Base-by-base conservation (phyloP, 768 basidiomycete genomes). In the Mycena alexandri region DNA sequence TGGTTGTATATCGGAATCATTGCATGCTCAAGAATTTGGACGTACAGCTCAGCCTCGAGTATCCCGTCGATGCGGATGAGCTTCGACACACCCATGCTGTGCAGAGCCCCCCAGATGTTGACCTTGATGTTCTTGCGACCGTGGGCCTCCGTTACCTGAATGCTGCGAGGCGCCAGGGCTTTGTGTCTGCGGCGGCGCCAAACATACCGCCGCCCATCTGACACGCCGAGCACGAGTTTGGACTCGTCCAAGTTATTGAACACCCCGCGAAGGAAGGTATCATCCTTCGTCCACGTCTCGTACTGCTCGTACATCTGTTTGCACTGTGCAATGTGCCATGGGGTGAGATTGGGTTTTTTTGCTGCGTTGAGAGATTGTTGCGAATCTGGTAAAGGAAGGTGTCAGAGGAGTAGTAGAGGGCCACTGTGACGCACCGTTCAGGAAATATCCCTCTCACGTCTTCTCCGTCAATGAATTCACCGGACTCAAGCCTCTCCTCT, bases 191-290 rank as follows among this genome's bases (percentile, higher is more conserved):
- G 43, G 14, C 29, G 61, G 7, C 29, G 43, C 4, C 43, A 43
- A 17, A 53, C 51, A 43, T 54, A 63, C 8, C 53, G 42, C 9
- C 41, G 51, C 9, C 61, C 61, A 46, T 63, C 61, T 24, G 52
- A 63, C 4, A 29, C 52, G 13, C 38, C 61, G 13, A 63, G 52
- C 5, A 53, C 34, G 22, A 62, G 3, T 50, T 62, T 62, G 48
- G 33, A 50, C 50, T 62, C 61, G 38, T 62, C 61, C 24, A 34
- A 63, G 52, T n/a, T 63, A 14, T 54, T 53, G 16, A 63, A 21
- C 36, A 55, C 52, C 3, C 61, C 61, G 12, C 42, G 41, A 33
- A 14, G 61, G 25, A 54, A 63, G 14, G 22, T 56, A 5, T 56
- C 55, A 3, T 56, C 55, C 3, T 9, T 41, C n/a, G 55, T 56